These are phyloP conservation scores for Chaetomium cochliodes DNA, from an alignment of 495 filamentous ascomycete genomes.

Conservation along the genomic window DNA sequence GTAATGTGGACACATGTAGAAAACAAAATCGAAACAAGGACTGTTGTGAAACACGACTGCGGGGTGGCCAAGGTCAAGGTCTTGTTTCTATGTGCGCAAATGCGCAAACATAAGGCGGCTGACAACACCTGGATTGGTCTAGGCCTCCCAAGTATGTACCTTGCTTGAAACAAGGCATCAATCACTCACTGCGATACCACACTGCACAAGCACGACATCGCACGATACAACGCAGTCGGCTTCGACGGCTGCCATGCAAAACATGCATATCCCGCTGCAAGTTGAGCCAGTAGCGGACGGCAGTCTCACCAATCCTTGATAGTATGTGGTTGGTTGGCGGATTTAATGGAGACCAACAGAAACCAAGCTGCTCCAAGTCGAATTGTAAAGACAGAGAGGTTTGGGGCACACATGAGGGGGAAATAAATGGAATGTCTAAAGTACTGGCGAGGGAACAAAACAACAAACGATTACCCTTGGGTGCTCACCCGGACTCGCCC, in stretches of 20 bases:
- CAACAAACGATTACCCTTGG: no score
- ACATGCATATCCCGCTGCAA: not conserved
- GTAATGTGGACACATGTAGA: no score
- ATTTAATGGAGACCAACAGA: not conserved
- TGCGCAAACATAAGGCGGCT: not conserved
- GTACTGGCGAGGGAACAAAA: no score
- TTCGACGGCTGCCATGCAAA: not conserved
- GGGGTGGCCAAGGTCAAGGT: not conserved
- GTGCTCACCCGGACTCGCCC: no score
- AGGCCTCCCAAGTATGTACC: not conserved
- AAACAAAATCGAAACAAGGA: not conserved
- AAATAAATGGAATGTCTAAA: no score
- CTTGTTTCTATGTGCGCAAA: not conserved
- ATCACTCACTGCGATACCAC: not conserved
- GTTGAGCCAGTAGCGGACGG: not conserved
- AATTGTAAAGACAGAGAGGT: no score
- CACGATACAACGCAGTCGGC: not conserved
- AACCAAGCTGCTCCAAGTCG: not conserved
- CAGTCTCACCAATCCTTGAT: not conserved
- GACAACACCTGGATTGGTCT: not conserved
- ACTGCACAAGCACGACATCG: conserved; percentile 3
- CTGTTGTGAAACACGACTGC: not conserved
- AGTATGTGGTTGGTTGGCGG: not conserved
- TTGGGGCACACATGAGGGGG: no score
- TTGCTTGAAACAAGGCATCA: no score